A percentile compares a stretch with the other conserved stretches of the same genome.
Conservation (phyloP, 805 yeast genomes). For the Teunomyces kruisii region DNA sequence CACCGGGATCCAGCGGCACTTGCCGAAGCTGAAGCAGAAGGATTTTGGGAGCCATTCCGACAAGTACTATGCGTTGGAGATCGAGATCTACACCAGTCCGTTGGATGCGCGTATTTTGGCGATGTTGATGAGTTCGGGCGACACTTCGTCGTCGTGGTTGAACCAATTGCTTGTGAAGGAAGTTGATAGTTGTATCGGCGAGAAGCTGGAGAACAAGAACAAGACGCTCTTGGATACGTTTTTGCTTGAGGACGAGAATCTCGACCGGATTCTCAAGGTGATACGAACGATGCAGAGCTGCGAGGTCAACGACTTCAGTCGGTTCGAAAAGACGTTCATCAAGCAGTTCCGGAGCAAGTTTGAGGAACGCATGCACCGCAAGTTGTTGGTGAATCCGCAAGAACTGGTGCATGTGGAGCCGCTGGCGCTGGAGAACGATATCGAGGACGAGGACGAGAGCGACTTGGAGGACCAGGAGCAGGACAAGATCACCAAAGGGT, state of each 20-base stretch:
- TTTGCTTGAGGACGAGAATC: not conserved
- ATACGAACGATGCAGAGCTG: constrained; percentile 2
- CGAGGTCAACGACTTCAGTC: not conserved
- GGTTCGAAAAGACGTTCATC: constrained; percentile 3
- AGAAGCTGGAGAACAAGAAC: not conserved
- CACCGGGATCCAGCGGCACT: constrained; percentile 4
- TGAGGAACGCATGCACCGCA: constrained; percentile 11
- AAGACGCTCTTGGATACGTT: not conserved
- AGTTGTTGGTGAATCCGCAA: constrained; percentile 4
- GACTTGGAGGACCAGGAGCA: constrained; percentile 22
- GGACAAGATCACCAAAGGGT: constrained; percentile 13
- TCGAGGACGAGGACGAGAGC: constrained; percentile 18
- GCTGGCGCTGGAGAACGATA: constrained; percentile 10
- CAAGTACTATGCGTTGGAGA: constrained; percentile 64
- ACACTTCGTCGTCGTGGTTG: constrained; percentile 12
- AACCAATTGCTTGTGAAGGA: constrained; percentile 3
- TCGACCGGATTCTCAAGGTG: not conserved
- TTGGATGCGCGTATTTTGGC: constrained; percentile 36
- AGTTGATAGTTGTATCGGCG: not conserved
- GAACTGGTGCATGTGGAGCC: not conserved
- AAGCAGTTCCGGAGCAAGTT: constrained; percentile 8
- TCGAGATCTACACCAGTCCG: constrained; percentile 56
- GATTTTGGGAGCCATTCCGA: constrained; percentile 74
- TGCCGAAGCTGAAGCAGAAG: constrained; percentile 53
- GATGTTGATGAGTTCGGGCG: constrained; percentile 10